Evolutionary conservation across 768 basidiomycete genomes (phyloP), one percentile per base, ranked within the genome.

Genomic region (Rhizopogon rudus): DNA sequence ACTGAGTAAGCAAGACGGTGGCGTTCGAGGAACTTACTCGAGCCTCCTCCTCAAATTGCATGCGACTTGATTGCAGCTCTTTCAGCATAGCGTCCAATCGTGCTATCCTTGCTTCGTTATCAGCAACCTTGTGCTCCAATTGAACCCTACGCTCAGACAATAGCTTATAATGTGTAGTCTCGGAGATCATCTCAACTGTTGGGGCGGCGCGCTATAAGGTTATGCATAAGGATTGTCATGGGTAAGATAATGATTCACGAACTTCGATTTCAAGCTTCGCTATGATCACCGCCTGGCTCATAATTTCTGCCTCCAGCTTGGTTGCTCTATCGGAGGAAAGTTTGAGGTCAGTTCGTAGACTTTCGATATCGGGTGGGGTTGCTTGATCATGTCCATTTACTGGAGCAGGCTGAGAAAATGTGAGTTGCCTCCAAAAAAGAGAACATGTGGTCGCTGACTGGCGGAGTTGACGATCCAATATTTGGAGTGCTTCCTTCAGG

Each of bases 401-500:
- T 51, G 69, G 72, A 33, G 65, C 62, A 48, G 67, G 77, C 84
- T 88, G 65, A 31, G 61, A 49, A 53, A 31, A 61, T 14, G 75
- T 86, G 76, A 70, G 57, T 9, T n/a, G 17, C 16, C 51, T 31
- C n/a, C 1, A n/a, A 33, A 40, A 17, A 67, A 61, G 60, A 44
- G 61, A 64, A 6, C 28, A 39, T 49, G 73, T 76, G 73, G 75
- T 77, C 78, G 87, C 88, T 82, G 80, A 88, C 88, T 76, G 74
- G 78, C 70, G 86, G 82, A 77, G 84, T 80, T 74, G 79, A 81
- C 71, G 79, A 77, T 71, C 74, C 75, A 62, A 67, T 68, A 67
- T 71, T 74, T 60, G 75, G 60, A 10, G 70, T 71, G 76, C 79
- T 76, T 80, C 80, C 68, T 71, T 57, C 63, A 4, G 28, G 58